Conservation (phyloP, 441 rosid species). For the Populus tomentosa region DNA sequence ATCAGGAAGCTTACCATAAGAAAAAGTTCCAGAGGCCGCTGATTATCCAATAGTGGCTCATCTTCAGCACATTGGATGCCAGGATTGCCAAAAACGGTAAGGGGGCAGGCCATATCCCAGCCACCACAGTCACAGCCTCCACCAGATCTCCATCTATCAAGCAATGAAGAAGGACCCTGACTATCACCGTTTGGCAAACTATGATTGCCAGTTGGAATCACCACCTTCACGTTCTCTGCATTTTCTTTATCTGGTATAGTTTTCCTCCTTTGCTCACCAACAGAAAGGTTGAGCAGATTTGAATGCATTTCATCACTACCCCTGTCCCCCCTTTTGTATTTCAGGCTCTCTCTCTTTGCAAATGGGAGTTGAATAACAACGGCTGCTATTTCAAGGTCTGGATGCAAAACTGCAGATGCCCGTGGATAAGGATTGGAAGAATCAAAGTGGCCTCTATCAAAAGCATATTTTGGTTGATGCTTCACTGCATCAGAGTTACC, state of each 20-base stretch:
- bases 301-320: slow-evolving; percentile 29
- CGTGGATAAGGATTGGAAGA: slow-evolving; percentile 38
- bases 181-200: slow-evolving; percentile 56
- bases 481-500: slow-evolving; percentile 30
- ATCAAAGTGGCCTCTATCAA: slow-evolving; percentile 30
- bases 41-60: slow-evolving; percentile 46
- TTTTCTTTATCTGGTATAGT: slow-evolving; percentile 22
- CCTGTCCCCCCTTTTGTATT: slow-evolving; percentile 37
- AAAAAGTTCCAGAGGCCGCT: slow-evolving; percentile 58
- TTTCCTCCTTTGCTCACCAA: slow-evolving; percentile 35
- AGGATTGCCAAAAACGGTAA: slow-evolving; percentile 59
- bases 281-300: slow-evolving; percentile 50
- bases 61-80: slow-evolving; percentile 38
- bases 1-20: slow-evolving; percentile 49
- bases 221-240: slow-evolving; percentile 52
- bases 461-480: slow-evolving; percentile 33
- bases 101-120: slow-evolving; percentile 99
- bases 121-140: slow-evolving; percentile 99
- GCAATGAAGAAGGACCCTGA: slow-evolving; percentile 66
- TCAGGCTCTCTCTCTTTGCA: slow-evolving; percentile 72
- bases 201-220: slow-evolving; percentile 80
- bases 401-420: slow-evolving; percentile 38
- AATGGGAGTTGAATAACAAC: slow-evolving; percentile 60
- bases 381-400: slow-evolving; percentile 76
- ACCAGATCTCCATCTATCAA: slow-evolving; percentile 83